Conservation (phyloP, 805 yeast species). For the Priceomyces haplophilus region DNA sequence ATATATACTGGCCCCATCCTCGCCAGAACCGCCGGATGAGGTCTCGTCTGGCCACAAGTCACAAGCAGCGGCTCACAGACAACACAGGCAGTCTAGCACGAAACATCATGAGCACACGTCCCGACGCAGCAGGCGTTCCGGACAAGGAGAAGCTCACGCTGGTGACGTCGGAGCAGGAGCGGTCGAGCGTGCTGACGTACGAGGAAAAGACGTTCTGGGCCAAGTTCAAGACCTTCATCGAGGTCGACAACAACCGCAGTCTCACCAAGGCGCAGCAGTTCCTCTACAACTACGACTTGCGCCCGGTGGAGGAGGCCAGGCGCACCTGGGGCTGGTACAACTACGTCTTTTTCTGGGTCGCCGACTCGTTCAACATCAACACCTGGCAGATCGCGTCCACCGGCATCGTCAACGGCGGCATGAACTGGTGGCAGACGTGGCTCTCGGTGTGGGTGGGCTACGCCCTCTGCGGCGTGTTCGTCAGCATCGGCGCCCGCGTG, state of each 20-base stretch:
- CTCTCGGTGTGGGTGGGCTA: constrained; percentile 86
- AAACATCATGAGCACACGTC: too few relatives aligned
- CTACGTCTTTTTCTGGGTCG: constrained; percentile 78
- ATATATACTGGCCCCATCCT: too few relatives aligned
- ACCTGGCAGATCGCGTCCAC: constrained; percentile 92
- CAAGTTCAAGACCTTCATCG: constrained; percentile 14
- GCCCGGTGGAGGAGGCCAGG: constrained; percentile 72
- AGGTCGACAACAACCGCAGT: constrained; percentile 36
- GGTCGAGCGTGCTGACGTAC: not conserved
- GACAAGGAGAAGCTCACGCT: not conserved
- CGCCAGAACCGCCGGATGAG: too few relatives aligned
- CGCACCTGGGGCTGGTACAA: constrained; percentile 87
- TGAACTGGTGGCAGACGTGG: constrained; percentile 93
- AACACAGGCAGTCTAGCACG: too few relatives aligned
- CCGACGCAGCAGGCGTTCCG: too few relatives aligned
- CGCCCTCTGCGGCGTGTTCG: constrained; percentile 62
- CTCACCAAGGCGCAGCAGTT: constrained; percentile 60
- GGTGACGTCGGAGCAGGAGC: not conserved
- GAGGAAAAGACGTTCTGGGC: constrained; percentile 10
- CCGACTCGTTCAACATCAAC: constrained; percentile 85
- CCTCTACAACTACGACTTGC: constrained; percentile 69
- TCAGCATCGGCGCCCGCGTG: constrained; percentile 68
- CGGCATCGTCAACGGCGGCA: constrained; percentile 66
- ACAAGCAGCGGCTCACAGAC: too few relatives aligned
- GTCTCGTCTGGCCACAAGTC: too few relatives aligned